Base-by-base conservation (phyloP, 169 alveolate species). In the Perkinsus chesapeaki region DNA sequence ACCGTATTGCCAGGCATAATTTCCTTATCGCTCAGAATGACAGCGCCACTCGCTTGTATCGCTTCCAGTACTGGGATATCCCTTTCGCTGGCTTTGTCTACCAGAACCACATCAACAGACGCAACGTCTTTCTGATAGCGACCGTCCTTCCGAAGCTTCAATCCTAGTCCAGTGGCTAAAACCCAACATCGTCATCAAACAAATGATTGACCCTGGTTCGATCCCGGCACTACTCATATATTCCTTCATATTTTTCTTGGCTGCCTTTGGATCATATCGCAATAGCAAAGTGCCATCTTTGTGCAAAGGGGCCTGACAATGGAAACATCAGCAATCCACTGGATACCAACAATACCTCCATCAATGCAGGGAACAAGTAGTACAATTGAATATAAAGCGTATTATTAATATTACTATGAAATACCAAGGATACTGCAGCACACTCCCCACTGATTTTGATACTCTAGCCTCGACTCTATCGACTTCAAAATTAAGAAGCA, bases 221-320 rank as follows among this genome's bases (percentile, higher is more conserved):
- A 60, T 60, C 82, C 82, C 82, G 23, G 82, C 82, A 60, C 82
- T 60, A 60, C 82, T 60, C 82, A 60, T 60, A 60, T 60, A 60
- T 60, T 60, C 82, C 31, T 60, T 60, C 82, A 60, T 12, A 60
- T 60, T 60, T 34, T 60, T 16, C 82, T 1, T 16, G 82, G 82
- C 82, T 1, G 12, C 82, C 82, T 60, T 23, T 1, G 82, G 82
- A 7, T 7, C 12, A 34, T 60, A 60, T 60, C 82, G 82, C 3
- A 60, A 34, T 7, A 60, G 12, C 82, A 60, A 60, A 16, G 37
- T 60, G 36, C 82, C 82, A 16, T 60, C 82, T 34, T 60, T 60
- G 31, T 60, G 82, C 12, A 60, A 34, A 12, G 82, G 82, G 12
- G 82, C 82, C 82, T 60, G 12, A 60, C 36, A 60, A 7, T 20